Percentiles rank a stretch among this genome's conserved stretches.
phyloP scores from a whole-genome alignment of 2,329 filamentous ascomycete genomes.

The Claviceps sorghi region DNA sequence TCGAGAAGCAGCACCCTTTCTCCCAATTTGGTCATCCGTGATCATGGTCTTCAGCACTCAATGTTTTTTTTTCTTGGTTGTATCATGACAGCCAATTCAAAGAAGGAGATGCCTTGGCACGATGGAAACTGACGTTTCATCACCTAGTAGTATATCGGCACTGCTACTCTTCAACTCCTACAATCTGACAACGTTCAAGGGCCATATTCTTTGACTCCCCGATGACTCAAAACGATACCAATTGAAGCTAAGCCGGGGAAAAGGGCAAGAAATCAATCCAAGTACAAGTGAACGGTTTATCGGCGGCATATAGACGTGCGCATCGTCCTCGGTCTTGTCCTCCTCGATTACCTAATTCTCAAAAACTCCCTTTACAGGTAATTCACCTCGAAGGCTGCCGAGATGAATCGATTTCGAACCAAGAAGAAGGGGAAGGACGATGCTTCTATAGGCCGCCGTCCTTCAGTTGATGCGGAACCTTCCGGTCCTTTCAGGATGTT shows the following conservation, averaged over 20 bases:
- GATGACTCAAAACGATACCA: neutral
- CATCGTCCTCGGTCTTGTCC: neutral
- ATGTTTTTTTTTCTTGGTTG: neutral
- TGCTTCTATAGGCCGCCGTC: slow-evolving; percentile 25
- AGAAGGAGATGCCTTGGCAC: neutral
- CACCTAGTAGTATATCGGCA: neutral
- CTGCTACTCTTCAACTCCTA: neutral
- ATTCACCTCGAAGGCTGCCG: neutral
- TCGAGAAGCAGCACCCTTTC: no score
- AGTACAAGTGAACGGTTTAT: neutral
- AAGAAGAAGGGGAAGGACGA: slow-evolving; percentile 57
- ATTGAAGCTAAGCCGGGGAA: neutral
- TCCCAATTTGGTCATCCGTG: no score
- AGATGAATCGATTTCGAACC: slow-evolving; percentile 60
- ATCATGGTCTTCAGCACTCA: neutral
- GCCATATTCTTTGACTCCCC: neutral
- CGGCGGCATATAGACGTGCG: neutral
- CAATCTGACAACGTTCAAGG: neutral
- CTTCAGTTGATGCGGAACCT: slow-evolving; percentile 41
- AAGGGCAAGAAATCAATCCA: neutral
- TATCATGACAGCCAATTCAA: neutral
- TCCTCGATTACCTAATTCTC: neutral
- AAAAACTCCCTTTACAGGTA: neutral
- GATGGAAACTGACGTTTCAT: neutral
- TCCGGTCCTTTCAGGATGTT: slow-evolving; percentile 40